These are phyloP conservation scores for Flaveria bidentis DNA, from an alignment of 129 eudicot genomes.

Conservation along the genomic window DNA sequence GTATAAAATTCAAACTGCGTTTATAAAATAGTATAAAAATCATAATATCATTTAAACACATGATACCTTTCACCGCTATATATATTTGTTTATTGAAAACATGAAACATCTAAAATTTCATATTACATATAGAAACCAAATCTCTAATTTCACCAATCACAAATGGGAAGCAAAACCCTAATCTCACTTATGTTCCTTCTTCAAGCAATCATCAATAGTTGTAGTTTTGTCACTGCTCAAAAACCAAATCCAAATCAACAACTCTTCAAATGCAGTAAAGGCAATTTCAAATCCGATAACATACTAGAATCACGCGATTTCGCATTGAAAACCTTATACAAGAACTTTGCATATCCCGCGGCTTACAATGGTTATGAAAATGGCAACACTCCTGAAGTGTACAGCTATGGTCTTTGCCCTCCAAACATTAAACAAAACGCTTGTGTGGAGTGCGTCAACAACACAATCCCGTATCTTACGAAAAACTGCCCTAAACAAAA, in stretches of 20 bases:
- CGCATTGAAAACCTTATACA: neutral
- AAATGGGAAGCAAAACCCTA: neutral
- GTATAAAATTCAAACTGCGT: no score
- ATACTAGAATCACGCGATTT: neutral
- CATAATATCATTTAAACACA: neutral
- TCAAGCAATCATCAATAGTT: conserved; percentile 4
- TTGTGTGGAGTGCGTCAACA: neutral
- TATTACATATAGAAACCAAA: neutral
- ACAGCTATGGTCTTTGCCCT: neutral
- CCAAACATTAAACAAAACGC: neutral
- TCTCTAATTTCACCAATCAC: neutral
- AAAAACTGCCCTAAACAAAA: neutral
- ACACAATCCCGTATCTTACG: neutral
- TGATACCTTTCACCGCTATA: neutral
- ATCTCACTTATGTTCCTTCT: neutral
- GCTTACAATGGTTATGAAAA: no score
- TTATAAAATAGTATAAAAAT: no score
- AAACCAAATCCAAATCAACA: neutral
- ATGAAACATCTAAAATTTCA: neutral
- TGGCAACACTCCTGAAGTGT: no score
- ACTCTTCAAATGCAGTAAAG: neutral
- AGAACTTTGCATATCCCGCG: no score
- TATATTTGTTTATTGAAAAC: neutral
- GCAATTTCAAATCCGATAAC: neutral
- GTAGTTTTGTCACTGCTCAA: neutral